phyloP scores from a whole-genome alignment of 73 alveolate genomes.

The Symbiodinium natans region DNA sequence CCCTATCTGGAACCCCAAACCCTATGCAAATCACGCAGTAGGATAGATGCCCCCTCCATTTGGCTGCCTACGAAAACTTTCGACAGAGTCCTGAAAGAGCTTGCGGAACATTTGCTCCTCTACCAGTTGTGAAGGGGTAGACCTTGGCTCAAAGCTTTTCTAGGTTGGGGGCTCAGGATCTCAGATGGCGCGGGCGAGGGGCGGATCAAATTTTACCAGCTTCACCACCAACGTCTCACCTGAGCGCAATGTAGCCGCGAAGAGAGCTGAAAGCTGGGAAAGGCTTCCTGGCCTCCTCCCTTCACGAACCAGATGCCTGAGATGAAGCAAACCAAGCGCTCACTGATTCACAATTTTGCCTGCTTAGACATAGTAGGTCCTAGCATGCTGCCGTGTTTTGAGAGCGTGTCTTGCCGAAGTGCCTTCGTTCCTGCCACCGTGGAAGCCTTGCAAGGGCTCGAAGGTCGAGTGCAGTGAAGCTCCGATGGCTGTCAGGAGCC shows the following conservation, averaged over 20 bases:
- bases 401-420: not conserved
- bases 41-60: no score
- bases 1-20: no score
- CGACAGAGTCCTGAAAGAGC: conserved; percentile 48
- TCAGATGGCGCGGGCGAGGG: no score
- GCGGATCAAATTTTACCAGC: conserved; percentile 75
- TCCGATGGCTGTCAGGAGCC: conserved; percentile 47
- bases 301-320: conserved; percentile 79
- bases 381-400: no score
- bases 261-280: no score
- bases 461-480: not conserved
- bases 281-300: conserved; percentile 28
- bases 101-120: conserved; percentile 74
- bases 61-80: no score
- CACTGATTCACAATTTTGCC: no score
- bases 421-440: conserved; percentile 72
- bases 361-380: no score
- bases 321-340: no score
- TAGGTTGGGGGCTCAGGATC: no score
- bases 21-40: no score
- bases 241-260: not conserved
- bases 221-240: conserved; percentile 71
- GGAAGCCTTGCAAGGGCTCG: conserved; percentile 59
- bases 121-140: conserved; percentile 56
- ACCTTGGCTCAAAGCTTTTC: conserved; percentile 28